These are phyloP conservation scores for Leccinum broughii DNA, from an alignment of 768 basidiomycete genomes.

Conservation along the genomic window DNA sequence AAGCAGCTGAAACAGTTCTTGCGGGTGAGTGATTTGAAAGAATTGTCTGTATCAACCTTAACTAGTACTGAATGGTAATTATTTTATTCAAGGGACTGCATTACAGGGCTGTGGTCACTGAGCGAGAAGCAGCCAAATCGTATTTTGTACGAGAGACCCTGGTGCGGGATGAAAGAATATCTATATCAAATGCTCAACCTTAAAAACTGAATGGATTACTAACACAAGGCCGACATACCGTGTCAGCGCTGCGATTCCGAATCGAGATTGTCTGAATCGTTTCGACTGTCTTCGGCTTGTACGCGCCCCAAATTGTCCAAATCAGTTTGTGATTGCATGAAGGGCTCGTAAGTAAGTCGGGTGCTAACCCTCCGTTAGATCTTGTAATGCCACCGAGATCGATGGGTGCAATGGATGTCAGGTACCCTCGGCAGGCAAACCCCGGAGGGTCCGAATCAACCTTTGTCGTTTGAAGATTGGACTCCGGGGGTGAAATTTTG, in stretches of 20 bases:
- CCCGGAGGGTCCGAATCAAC: not conserved
- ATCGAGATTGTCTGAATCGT: not conserved
- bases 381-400: not conserved
- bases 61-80: too few species aligned
- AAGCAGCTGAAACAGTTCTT: not conserved
- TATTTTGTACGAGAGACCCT: not conserved
- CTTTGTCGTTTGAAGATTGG: not conserved
- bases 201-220: not conserved
- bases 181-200: not conserved
- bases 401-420: not conserved
- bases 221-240: not conserved
- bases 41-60: not conserved
- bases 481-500: not conserved
- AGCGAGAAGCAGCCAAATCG: not conserved
- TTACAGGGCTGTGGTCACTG: not conserved
- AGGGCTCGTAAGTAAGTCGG: too few species aligned
- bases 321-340: not conserved
- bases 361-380: too few species aligned
- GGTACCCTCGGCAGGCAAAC: not conserved
- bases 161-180: not conserved
- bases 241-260: not conserved
- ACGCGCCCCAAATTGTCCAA: not conserved
- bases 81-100: too few species aligned
- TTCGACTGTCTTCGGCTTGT: not conserved
- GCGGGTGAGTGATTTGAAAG: not conserved